Evolutionary conservation across 1,284 basidiomycete genomes (phyloP).

Genomic region (Ceratobasidium theobromae): DNA sequence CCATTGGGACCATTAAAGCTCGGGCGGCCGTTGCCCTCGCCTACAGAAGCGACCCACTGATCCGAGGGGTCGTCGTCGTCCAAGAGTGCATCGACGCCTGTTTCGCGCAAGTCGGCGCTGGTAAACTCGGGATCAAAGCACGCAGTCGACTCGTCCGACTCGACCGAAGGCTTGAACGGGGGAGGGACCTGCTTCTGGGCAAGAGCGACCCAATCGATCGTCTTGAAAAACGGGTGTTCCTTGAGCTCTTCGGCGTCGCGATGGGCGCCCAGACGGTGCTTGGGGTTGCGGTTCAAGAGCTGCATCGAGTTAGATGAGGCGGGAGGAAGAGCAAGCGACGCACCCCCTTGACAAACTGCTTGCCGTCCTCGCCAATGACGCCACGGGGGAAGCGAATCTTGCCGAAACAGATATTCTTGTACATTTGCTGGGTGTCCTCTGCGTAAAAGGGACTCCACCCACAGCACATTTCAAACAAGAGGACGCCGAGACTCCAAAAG

Average conservation of each 20-base stretch:
- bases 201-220: slow-evolving; percentile 88
- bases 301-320: slow-evolving; percentile 42
- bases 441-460: slow-evolving; percentile 99
- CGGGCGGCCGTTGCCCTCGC: slow-evolving; percentile 43
- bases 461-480: slow-evolving; percentile 97
- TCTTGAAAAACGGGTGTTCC: slow-evolving; percentile 92
- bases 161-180: slow-evolving; percentile 97
- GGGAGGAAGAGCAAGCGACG: slow-evolving; percentile 46
- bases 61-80: slow-evolving; percentile 75
- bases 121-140: slow-evolving; percentile 99
- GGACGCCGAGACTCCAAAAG: slow-evolving; percentile 95
- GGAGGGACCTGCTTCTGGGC: slow-evolving; percentile 90
- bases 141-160: slow-evolving; percentile 95
- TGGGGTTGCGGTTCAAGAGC: slow-evolving; percentile 97
- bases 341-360: slow-evolving; percentile 98
- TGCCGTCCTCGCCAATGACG: slow-evolving; percentile 96
- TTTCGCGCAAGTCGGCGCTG: slow-evolving; percentile 72
- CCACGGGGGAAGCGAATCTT: slow-evolving; percentile 98
- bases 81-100: slow-evolving; percentile 60
- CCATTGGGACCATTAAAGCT: slow-evolving; percentile 31
- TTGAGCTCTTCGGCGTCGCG: slow-evolving; percentile 94
- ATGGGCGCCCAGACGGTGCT: slow-evolving; percentile 89
- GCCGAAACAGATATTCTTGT: slow-evolving; percentile 98
- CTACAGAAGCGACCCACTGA: slow-evolving; percentile 54
- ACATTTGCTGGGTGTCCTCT: slow-evolving; percentile 99